Percentiles rank a stretch among this genome's conserved stretches.
Conservation (phyloP, 257 asterid genomes). For the Solanum sitiens region DNA sequence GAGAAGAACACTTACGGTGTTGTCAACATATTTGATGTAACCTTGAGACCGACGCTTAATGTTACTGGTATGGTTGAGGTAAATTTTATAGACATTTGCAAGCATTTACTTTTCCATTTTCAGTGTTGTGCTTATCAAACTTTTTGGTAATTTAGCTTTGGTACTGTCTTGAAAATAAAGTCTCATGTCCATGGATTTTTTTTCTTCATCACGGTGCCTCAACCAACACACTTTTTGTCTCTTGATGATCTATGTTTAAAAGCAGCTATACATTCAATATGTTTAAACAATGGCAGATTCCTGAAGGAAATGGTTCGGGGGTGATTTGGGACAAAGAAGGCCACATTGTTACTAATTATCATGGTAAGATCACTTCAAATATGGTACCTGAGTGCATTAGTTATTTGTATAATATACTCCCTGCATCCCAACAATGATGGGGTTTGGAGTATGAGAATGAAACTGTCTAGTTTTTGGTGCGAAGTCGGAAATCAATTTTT, state of each 20-base stretch:
- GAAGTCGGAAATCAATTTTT: not conserved
- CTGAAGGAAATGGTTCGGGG: constrained; percentile 99
- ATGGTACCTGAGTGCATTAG: not conserved
- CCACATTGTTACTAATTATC: constrained; percentile 91
- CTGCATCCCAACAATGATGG: not conserved
- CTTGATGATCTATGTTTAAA: not conserved
- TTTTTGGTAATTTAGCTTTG: not conserved
- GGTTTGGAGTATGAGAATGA: not conserved
- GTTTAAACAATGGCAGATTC: constrained; percentile 41
- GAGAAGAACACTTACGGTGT: constrained; percentile 90
- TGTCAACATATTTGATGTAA: constrained; percentile 93
- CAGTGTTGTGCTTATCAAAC: not conserved
- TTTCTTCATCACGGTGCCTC: not conserved
- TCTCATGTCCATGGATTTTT: not conserved
- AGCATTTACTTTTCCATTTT: not conserved
- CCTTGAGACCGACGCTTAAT: constrained; percentile 83
- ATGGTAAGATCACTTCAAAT: constrained; percentile 43
- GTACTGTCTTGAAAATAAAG: not conserved
- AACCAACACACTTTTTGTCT: not conserved
- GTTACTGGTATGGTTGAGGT: constrained; percentile 89
- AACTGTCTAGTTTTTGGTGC: not conserved
- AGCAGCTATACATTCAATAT: not conserved
- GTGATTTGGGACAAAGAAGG: constrained; percentile 94
- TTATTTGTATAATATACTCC: not conserved
- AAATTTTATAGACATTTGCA: not conserved